phyloP scores from a whole-genome alignment of 169 alveolate genomes.

The Perkinsus chesapeaki region DNA sequence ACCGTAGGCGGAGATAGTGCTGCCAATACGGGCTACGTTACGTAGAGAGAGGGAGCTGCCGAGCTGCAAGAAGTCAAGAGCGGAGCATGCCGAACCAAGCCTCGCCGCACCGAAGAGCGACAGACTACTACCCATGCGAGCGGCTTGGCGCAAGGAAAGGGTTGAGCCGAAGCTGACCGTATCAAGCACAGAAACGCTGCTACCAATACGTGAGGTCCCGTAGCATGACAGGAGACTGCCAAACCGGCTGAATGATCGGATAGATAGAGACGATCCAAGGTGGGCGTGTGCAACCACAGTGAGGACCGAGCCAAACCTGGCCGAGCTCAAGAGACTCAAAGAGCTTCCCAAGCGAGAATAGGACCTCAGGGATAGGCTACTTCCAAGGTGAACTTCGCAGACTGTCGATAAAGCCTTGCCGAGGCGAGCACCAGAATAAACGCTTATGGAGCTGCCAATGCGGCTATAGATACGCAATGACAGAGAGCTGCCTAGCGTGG shows the following conservation, averaged over 20 bases:
- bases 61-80: neutral
- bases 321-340: neutral
- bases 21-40: neutral
- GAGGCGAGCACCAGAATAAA: neutral
- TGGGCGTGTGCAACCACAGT: neutral
- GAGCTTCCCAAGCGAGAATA: neutral
- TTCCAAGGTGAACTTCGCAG: neutral
- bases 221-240: neutral
- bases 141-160: neutral
- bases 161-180: neutral
- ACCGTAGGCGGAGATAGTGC: neutral
- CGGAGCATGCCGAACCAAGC: neutral
- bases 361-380: neutral
- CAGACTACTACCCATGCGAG: neutral
- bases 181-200: neutral
- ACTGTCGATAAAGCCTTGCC: neutral
- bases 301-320: neutral
- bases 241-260: neutral
- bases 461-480: neutral
- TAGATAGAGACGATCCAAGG: neutral
- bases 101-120: neutral
- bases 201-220: neutral
- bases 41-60: constrained; percentile 3
- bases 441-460: neutral
- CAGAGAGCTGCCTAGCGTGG: neutral